Conservation (phyloP, 345 rosid genomes). For the Gossypium australe region DNA sequence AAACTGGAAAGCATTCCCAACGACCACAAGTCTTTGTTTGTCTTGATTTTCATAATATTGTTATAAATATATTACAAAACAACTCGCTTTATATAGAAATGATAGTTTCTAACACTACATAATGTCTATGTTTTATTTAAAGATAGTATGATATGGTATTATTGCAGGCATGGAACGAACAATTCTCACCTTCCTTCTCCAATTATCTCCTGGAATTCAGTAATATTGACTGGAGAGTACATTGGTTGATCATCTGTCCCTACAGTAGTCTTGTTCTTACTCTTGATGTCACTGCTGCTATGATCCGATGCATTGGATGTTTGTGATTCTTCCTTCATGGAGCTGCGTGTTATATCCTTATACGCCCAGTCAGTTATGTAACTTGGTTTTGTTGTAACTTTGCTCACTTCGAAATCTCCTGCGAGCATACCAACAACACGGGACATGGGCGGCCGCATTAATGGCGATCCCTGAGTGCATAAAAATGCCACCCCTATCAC, state of each 20-base stretch:
- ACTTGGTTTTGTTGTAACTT: slow-evolving; percentile 43
- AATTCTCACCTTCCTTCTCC: slow-evolving; percentile 9
- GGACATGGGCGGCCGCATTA: slow-evolving; percentile 36
- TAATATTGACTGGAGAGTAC: neutral
- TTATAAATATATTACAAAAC: too few species aligned
- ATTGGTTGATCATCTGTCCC: neutral
- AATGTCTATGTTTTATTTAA: too few species aligned
- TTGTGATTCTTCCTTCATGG: neutral
- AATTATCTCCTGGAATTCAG: neutral
- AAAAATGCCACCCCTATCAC: slow-evolving; percentile 42
- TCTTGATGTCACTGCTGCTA: neutral
- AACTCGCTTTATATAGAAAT: too few species aligned
- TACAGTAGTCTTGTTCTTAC: neutral
- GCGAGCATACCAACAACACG: slow-evolving; percentile 41
- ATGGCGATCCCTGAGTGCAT: slow-evolving; percentile 41
- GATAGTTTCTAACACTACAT: neutral
- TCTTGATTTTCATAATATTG: too few species aligned
- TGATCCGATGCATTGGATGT: neutral
- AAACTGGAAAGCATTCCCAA: too few species aligned
- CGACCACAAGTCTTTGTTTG: too few species aligned
- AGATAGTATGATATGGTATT: neutral
- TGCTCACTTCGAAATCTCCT: slow-evolving; percentile 46
- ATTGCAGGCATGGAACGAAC: neutral
- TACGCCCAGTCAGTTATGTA: slow-evolving; percentile 50
- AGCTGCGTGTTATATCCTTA: slow-evolving; percentile 23